Conservation (phyloP, 2,329 filamentous ascomycete species). For the Sclerotinia trifoliorum region DNA sequence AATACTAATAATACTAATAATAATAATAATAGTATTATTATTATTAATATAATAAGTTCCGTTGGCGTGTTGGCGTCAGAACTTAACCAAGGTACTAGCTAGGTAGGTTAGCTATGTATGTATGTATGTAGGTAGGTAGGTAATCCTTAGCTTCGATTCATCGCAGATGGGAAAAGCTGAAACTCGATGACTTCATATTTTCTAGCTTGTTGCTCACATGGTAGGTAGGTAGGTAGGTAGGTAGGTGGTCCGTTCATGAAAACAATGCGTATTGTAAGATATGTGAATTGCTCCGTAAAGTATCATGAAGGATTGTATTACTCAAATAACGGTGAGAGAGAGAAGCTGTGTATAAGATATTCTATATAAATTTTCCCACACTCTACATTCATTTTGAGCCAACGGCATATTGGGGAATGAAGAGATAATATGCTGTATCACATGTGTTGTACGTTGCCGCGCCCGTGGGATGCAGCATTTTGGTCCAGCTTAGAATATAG, state of each 20-base stretch:
- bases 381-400: no score
- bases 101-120: not conserved
- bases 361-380: not conserved
- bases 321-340: not conserved
- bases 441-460: not conserved
- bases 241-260: no score
- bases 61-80: no score
- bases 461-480: not conserved
- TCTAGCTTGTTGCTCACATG: not conserved
- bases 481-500: not conserved
- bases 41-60: no score
- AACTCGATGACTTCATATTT: slow-evolving; percentile 6
- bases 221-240: no score
- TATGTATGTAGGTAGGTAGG: no score
- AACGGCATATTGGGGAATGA: not conserved
- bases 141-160: not conserved
- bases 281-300: not conserved
- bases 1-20: no score
- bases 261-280: not conserved
- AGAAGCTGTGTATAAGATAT: not conserved
- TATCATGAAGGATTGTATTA: not conserved
- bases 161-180: not conserved
- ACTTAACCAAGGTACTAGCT: no score
- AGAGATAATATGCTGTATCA: not conserved
- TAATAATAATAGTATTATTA: no score